Percentiles rank a stretch among this genome's conserved stretches.
phyloP scores from a whole-genome alignment of 345 rosid species.

The Conringia planisiliqua region DNA sequence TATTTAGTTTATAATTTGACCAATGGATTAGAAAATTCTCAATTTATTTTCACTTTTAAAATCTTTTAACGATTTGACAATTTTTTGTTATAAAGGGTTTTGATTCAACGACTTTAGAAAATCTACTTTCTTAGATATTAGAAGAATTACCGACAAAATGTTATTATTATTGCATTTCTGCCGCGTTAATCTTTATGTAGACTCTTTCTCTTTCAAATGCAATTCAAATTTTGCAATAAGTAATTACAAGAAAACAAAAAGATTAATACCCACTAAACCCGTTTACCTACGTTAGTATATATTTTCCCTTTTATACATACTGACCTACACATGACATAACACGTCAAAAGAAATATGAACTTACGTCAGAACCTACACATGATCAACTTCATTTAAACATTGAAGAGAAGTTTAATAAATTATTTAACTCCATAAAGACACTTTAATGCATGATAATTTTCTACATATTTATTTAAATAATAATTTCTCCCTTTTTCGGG shows the following conservation, averaged over 20 bases:
- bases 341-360: constrained; percentile 16
- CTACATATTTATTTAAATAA: constrained; percentile 21
- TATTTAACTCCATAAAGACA: constrained; percentile 13
- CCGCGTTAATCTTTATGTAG: neutral
- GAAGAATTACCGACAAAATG: neutral
- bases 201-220: neutral
- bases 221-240: constrained; percentile 12
- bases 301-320: neutral
- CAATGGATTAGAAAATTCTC: neutral
- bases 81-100: neutral
- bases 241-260: neutral
- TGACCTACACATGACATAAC: neutral
- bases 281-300: neutral
- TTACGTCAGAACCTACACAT: constrained; percentile 14
- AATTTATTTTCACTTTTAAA: neutral
- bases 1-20: neutral
- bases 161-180: neutral
- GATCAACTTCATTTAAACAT: constrained; percentile 8
- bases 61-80: neutral
- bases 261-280: neutral
- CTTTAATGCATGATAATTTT: constrained; percentile 19
- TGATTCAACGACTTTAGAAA: neutral
- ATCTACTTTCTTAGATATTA: neutral
- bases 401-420: neutral
- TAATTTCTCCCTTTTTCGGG: neutral